These are phyloP conservation scores for Trametes hirsuta DNA, from an alignment of 1,284 basidiomycete genomes.

Conservation along the genomic window DNA sequence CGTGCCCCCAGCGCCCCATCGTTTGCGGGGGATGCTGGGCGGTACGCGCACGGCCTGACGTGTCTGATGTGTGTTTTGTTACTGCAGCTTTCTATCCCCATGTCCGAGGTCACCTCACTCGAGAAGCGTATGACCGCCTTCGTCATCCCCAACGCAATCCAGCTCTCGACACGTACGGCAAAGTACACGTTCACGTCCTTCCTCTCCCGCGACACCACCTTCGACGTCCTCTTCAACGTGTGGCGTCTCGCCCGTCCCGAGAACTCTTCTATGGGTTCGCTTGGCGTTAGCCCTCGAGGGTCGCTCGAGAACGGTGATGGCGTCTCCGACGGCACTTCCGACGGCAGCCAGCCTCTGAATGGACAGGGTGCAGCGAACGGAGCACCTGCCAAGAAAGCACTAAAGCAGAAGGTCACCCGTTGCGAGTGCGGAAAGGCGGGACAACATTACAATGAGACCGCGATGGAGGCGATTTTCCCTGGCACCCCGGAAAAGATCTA, in stretches of 20 bases:
- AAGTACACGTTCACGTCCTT: slow-evolving; percentile 97
- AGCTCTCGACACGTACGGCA: slow-evolving; percentile 79
- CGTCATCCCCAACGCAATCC: slow-evolving; percentile 98
- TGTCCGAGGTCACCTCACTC: slow-evolving; percentile 86
- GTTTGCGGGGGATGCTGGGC: not conserved
- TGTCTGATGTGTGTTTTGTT: slow-evolving; percentile 4
- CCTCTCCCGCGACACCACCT: slow-evolving; percentile 94
- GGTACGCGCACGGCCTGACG: slow-evolving; percentile 10
- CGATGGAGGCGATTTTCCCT: slow-evolving; percentile 81
- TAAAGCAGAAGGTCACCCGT: slow-evolving; percentile 57
- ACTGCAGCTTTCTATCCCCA: slow-evolving; percentile 86
- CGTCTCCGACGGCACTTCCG: slow-evolving; percentile 12
- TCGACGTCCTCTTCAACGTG: slow-evolving; percentile 95
- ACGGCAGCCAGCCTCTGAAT: slow-evolving; percentile 8
- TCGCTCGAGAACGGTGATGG: slow-evolving; percentile 30
- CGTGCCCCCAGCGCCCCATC: not conserved
- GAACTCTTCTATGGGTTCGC: slow-evolving; percentile 48
- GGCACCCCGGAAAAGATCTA: slow-evolving; percentile 95
- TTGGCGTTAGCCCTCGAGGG: slow-evolving; percentile 25
- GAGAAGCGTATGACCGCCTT: slow-evolving; percentile 99
- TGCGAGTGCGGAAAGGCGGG: slow-evolving; percentile 79
- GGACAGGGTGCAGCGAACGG: slow-evolving; percentile 9
- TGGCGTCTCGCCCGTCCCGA: slow-evolving; percentile 92
- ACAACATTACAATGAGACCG: slow-evolving; percentile 74
- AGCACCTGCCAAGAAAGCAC: slow-evolving; percentile 13